Percentiles rank a stretch among this genome's conserved stretches.
Evolutionary conservation across 2,329 filamentous ascomycete genomes (phyloP).

Genomic region (Sporothrix inflata): DNA sequence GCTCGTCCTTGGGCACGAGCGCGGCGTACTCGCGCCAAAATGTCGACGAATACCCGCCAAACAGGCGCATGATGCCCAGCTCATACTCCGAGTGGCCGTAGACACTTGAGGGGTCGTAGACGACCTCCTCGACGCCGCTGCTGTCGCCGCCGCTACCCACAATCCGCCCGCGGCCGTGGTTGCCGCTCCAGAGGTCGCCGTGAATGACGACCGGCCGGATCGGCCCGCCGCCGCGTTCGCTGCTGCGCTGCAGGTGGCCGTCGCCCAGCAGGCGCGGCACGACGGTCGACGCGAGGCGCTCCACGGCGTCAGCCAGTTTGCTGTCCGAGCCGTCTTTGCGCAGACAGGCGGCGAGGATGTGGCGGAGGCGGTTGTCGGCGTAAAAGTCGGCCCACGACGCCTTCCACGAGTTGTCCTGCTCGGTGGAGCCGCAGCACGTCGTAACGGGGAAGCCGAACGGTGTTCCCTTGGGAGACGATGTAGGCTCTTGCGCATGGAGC

Average conservation of each 20-base stretch:
- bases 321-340: slow-evolving; percentile 66
- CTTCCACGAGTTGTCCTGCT: slow-evolving; percentile 76
- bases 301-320: slow-evolving; percentile 65
- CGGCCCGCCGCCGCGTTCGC: slow-evolving; percentile 44
- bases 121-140: slow-evolving; percentile 64
- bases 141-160: slow-evolving; percentile 46
- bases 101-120: slow-evolving; percentile 79
- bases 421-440: slow-evolving; percentile 85
- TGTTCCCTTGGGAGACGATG: slow-evolving; percentile 61
- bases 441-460: slow-evolving; percentile 82
- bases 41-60: slow-evolving; percentile 75
- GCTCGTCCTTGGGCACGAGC: slow-evolving; percentile 78
- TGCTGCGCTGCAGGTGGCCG: slow-evolving; percentile 52
- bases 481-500: slow-evolving; percentile 69
- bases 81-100: slow-evolving; percentile 92
- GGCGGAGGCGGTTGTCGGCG: slow-evolving; percentile 71
- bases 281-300: slow-evolving; percentile 63
- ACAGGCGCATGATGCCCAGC: slow-evolving; percentile 94
- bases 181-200: slow-evolving; percentile 93
- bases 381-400: slow-evolving; percentile 85
- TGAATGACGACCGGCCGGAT: slow-evolving; percentile 82
- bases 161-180: slow-evolving; percentile 70
- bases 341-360: slow-evolving; percentile 62
- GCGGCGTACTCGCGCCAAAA: slow-evolving; percentile 80
- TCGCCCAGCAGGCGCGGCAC: slow-evolving; percentile 78